Evolutionary conservation across 148 eudicot genomes (phyloP).

Genomic region (Silene uniflora): DNA sequence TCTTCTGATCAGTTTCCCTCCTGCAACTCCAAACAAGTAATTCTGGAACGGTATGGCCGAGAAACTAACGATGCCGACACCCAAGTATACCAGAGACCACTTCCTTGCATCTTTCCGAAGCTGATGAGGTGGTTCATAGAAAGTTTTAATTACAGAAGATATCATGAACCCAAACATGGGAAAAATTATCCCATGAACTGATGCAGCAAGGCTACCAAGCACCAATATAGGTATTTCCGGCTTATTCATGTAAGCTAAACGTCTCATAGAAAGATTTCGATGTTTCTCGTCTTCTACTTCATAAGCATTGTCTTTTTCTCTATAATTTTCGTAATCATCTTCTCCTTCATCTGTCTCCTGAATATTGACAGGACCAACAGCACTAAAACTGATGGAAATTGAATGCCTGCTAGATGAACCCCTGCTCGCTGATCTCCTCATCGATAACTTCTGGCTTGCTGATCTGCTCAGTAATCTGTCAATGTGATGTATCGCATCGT

Average conservation of each 20-base stretch:
- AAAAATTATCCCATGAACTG: constrained; percentile 54
- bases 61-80: constrained; percentile 35
- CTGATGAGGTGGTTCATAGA: constrained; percentile 48
- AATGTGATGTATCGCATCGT: constrained; percentile 19
- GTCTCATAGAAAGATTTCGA: constrained; percentile 35
- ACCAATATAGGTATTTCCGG: constrained; percentile 62
- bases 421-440: constrained; percentile 52
- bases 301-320: constrained; percentile 6
- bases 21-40: constrained; percentile 71
- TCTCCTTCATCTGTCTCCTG: constrained; percentile 31
- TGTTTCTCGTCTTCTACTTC: constrained; percentile 23
- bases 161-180: constrained; percentile 70
- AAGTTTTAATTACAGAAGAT: constrained; percentile 57
- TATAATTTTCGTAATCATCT: background rate
- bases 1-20: constrained; percentile 67
- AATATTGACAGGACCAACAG: constrained; percentile 35
- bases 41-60: constrained; percentile 57
- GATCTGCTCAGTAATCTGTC: constrained; percentile 41
- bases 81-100: constrained; percentile 59
- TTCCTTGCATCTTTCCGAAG: constrained; percentile 50
- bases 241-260: constrained; percentile 58
- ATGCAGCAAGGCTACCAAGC: constrained; percentile 63
- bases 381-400: constrained; percentile 30
- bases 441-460: constrained; percentile 41
- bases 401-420: constrained; percentile 57